Evolutionary conservation across 2,329 filamentous ascomycete genomes (phyloP).

Genomic region (Xylaria polymorpha): DNA sequence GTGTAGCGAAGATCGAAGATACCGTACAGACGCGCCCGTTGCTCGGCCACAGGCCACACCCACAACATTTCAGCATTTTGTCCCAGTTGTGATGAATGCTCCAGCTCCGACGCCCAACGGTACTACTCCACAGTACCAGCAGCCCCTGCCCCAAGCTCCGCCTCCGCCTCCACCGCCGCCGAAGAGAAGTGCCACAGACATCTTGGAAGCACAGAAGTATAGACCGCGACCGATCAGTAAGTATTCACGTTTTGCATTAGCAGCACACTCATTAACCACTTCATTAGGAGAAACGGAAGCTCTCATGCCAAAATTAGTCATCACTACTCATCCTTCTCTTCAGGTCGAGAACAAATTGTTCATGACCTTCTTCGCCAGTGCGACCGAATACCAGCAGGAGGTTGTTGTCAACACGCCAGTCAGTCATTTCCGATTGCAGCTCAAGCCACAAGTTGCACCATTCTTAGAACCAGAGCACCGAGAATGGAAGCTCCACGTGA

Average conservation of each 20-base stretch:
- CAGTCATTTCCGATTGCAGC: constrained; percentile 76
- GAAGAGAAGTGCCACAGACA: constrained; percentile 48
- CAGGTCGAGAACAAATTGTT: constrained; percentile 70
- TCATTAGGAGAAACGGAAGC: constrained; percentile 47
- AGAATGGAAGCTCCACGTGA: constrained; percentile 81
- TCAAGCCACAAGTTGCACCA: constrained; percentile 73
- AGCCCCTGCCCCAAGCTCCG: constrained; percentile 24
- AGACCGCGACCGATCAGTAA: constrained; percentile 49
- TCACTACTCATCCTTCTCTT: constrained; percentile 68
- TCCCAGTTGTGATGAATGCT: constrained; percentile 41
- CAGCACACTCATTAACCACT: constrained; percentile 33
- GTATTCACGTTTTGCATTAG: constrained; percentile 4
- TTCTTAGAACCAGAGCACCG: constrained; percentile 70
- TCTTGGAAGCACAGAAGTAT: constrained; percentile 51
- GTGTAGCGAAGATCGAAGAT: constrained; percentile 53
- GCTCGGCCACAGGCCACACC: constrained; percentile 46
- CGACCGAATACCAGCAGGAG: constrained; percentile 75
- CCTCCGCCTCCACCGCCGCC: constrained; percentile 43
- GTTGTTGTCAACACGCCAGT: constrained; percentile 76
- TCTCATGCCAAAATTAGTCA: constrained; percentile 47
- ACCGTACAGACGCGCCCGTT: constrained; percentile 50
- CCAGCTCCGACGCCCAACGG: constrained; percentile 39
- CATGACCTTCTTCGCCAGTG: constrained; percentile 73
- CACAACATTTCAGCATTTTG: constrained; percentile 49
- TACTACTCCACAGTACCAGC: constrained; percentile 37